Conservation (phyloP, 1,284 basidiomycete genomes). For the Kwoniella shivajii region DNA sequence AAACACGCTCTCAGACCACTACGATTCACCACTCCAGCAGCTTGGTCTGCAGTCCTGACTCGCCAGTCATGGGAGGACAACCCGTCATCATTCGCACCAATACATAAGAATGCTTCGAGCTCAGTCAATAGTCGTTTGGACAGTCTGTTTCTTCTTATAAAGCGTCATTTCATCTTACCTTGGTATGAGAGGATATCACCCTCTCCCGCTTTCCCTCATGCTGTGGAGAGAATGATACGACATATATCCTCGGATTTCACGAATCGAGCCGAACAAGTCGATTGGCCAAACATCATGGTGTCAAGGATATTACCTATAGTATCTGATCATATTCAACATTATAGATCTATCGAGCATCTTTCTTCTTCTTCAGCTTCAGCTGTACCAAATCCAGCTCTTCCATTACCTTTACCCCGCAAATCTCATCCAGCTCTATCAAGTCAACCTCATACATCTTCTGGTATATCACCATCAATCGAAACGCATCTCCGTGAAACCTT, state of each 20-base stretch:
- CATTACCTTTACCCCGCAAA: slow-evolving; percentile 36
- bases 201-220: slow-evolving; percentile 81
- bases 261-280: slow-evolving; percentile 63
- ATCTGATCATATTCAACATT: slow-evolving; percentile 84
- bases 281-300: slow-evolving; percentile 76
- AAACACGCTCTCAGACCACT: slow-evolving; percentile 66
- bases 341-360: slow-evolving; percentile 80
- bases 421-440: slow-evolving; percentile 80
- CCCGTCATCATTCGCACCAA: slow-evolving; percentile 60
- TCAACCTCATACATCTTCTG: slow-evolving; percentile 76
- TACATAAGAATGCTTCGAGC: slow-evolving; percentile 50
- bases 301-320: slow-evolving; percentile 81
- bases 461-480: slow-evolving; percentile 83
- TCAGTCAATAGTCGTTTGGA: slow-evolving; percentile 69
- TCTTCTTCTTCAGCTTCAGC: slow-evolving; percentile 63
- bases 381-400: slow-evolving; percentile 19
- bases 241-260: slow-evolving; percentile 65
- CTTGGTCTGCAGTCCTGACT: slow-evolving; percentile 83
- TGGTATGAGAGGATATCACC: slow-evolving; percentile 85
- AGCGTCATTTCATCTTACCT: slow-evolving; percentile 76
- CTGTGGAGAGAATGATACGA: slow-evolving; percentile 76
- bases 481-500: slow-evolving; percentile 73
- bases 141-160: slow-evolving; percentile 73
- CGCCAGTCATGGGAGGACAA: slow-evolving; percentile 77
- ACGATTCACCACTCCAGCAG: slow-evolving; percentile 82